Conservation (phyloP, 2,329 filamentous ascomycete species). For the Aspergillus ochraceoroseus region DNA sequence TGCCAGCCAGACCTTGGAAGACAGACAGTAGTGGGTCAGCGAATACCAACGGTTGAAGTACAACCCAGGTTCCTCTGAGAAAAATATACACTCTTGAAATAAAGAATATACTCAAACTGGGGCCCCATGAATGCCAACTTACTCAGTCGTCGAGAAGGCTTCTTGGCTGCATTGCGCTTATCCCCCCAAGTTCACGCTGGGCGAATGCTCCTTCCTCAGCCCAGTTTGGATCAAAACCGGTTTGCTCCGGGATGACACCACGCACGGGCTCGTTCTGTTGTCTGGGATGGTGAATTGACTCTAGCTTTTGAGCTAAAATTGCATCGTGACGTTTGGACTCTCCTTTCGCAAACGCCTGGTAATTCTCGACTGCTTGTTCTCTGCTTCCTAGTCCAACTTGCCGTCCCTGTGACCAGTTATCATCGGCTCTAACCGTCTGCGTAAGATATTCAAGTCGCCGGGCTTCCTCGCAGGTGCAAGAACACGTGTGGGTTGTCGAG, state of each 20-base stretch:
- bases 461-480: slow-evolving; percentile 26
- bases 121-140: too few relatives aligned
- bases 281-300: neutral
- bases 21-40: too few relatives aligned
- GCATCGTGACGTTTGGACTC: slow-evolving; percentile 29
- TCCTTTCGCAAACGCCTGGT: slow-evolving; percentile 30
- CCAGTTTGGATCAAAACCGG: neutral
- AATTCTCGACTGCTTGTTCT: slow-evolving; percentile 15
- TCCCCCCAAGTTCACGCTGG: too few relatives aligned
- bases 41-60: too few relatives aligned
- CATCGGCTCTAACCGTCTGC: neutral
- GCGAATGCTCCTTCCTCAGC: neutral
- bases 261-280: neutral
- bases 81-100: too few relatives aligned
- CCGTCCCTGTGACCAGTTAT: slow-evolving; percentile 1
- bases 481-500: slow-evolving; percentile 26
- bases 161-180: too few relatives aligned
- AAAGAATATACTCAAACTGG: too few relatives aligned
- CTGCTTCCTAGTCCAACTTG: neutral
- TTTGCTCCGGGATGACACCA: slow-evolving; percentile 3
- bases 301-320: slow-evolving; percentile 18
- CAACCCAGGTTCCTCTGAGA: too few relatives aligned
- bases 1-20: slow-evolving; percentile 10
- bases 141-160: too few relatives aligned
- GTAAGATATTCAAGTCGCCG: slow-evolving; percentile 1